Evolutionary conservation across 2,329 filamentous ascomycete genomes (phyloP).

Genomic region (Aspergillus calidoustus): DNA sequence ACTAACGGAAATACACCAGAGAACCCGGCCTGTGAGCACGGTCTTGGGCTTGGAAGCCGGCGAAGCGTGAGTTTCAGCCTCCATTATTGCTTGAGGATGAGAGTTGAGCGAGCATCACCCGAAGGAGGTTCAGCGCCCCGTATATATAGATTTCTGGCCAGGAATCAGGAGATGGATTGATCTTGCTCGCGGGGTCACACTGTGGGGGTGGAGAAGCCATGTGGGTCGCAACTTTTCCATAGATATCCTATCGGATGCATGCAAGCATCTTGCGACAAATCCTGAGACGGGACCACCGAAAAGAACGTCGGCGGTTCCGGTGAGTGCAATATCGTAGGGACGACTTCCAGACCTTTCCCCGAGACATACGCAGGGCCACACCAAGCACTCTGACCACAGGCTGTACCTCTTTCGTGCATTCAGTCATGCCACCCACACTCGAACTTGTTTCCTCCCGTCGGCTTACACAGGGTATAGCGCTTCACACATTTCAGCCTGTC

Average conservation of each 20-base stretch:
- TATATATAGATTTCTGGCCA: neutral
- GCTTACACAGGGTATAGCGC: neutral
- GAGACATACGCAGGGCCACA: no score
- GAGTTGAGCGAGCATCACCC: neutral
- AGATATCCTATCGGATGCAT: no score
- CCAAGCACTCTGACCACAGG: no score
- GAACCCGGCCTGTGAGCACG: neutral
- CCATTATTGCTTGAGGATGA: neutral
- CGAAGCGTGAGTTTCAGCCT: neutral
- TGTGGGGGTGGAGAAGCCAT: neutral
- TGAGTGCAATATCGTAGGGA: neutral
- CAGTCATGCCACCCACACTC: neutral
- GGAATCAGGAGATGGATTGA: neutral
- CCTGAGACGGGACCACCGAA: neutral
- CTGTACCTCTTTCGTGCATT: no score
- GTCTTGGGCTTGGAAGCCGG: neutral
- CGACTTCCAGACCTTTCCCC: no score
- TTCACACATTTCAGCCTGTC: neutral
- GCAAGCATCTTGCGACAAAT: no score
- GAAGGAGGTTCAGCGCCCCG: no score
- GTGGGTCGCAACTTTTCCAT: neutral
- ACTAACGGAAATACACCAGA: neutral
- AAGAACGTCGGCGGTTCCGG: neutral
- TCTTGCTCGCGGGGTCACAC: neutral
- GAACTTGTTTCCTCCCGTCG: neutral